phyloP scores from a whole-genome alignment of 192 early-diverging fungal genomes.

The Dissophora globulifera region DNA sequence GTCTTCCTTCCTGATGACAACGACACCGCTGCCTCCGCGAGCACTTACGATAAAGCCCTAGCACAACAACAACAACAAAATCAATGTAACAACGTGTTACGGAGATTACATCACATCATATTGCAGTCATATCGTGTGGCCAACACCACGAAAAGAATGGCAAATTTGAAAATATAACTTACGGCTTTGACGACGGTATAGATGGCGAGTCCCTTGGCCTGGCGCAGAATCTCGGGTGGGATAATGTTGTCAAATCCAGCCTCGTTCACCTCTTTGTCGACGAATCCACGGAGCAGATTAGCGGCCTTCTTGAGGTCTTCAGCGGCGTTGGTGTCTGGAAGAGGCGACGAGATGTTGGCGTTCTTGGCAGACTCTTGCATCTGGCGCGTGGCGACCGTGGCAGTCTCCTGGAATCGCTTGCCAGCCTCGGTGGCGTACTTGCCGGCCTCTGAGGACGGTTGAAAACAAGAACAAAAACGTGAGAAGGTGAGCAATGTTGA shows the following conservation, averaged over 20 bases:
- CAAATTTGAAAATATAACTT: background rate
- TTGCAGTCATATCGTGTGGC: background rate
- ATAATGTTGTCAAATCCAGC: slow-evolving; percentile 75
- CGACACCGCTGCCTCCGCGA: slow-evolving; percentile 85
- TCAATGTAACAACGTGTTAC: too few relatives aligned
- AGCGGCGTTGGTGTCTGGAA: slow-evolving; percentile 29
- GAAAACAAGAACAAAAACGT: too few relatives aligned
- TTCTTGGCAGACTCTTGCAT: slow-evolving; percentile 53
- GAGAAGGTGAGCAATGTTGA: too few relatives aligned
- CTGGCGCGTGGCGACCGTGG: slow-evolving; percentile 40
- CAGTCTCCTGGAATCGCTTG: slow-evolving; percentile 52
- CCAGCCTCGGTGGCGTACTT: slow-evolving; percentile 49
- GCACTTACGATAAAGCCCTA: slow-evolving; percentile 89
- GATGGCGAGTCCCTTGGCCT: slow-evolving; percentile 92
- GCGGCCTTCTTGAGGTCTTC: slow-evolving; percentile 52
- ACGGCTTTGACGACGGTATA: slow-evolving; percentile 94
- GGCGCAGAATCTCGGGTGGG: slow-evolving; percentile 68
- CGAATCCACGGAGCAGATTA: slow-evolving; percentile 38
- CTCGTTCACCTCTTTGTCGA: slow-evolving; percentile 51
- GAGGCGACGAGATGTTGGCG: slow-evolving; percentile 51
- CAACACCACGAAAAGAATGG: background rate
- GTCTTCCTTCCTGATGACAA: slow-evolving; percentile 72
- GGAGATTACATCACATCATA: background rate
- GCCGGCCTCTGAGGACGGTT: slow-evolving; percentile 46
- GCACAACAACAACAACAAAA: too few relatives aligned